Percentiles rank a stretch among this genome's conserved stretches.
Evolutionary conservation across 2,329 filamentous ascomycete species (phyloP).

Genomic region (Akanthomyces lecanii): DNA sequence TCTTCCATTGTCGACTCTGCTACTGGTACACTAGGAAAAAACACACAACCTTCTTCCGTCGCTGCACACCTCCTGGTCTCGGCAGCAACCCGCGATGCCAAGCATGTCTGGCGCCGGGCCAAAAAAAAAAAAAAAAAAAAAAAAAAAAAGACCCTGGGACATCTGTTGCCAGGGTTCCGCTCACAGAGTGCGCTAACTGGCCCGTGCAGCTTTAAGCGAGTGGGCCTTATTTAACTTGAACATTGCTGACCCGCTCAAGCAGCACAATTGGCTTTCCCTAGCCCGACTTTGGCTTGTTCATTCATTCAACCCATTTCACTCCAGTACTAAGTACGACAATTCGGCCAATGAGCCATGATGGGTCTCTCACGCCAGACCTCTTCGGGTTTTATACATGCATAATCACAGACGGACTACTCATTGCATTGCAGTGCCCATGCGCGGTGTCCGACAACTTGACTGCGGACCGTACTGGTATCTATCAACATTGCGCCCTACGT

Average conservation of each 20-base stretch:
- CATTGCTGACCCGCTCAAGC: conserved; percentile 25
- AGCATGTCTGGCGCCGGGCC: neutral
- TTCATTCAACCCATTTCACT: neutral
- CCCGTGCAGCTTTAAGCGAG: conserved; percentile 30
- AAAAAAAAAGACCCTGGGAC: neutral
- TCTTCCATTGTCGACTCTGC: neutral
- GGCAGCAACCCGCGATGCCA: conserved; percentile 9
- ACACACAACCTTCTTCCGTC: neutral
- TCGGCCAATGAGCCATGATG: neutral
- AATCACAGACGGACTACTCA: too few species aligned
- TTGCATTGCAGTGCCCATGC: too few species aligned
- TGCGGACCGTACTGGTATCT: too few species aligned
- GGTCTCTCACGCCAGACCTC: neutral
- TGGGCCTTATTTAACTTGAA: conserved; percentile 25
- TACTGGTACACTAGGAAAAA: neutral
- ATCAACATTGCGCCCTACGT: neutral
- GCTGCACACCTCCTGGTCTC: neutral
- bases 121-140: conserved; percentile 6
- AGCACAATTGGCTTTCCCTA: conserved; percentile 23
- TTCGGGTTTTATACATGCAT: too few species aligned
- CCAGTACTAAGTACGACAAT: neutral
- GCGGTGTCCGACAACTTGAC: too few species aligned
- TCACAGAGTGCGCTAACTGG: conserved; percentile 20
- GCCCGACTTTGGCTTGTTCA: neutral
- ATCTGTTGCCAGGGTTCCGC: conserved; percentile 16